Evolutionary conservation across 2,329 filamentous ascomycete genomes (phyloP).

Genomic region (Claviceps capensis): DNA sequence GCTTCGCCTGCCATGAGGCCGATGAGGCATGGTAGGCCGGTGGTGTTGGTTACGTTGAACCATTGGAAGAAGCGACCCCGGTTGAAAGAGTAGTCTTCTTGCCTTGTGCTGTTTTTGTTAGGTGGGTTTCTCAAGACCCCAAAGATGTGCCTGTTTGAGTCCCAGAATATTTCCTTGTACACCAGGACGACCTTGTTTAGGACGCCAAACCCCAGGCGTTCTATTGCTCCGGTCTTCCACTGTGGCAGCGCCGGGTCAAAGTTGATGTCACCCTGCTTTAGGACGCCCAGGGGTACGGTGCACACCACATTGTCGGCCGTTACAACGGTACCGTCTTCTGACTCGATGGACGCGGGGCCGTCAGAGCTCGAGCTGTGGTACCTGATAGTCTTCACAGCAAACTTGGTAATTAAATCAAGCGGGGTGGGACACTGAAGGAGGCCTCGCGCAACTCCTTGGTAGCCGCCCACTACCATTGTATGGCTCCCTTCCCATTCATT

Average conservation of each 20-base stretch:
- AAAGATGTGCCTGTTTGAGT: slow-evolving; percentile 80
- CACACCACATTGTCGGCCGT: slow-evolving; percentile 86
- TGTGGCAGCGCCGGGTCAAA: slow-evolving; percentile 84
- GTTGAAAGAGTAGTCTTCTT: slow-evolving; percentile 63
- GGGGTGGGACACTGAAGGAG: slow-evolving; percentile 63
- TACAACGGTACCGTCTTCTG: slow-evolving; percentile 61
- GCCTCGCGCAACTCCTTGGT: slow-evolving; percentile 83
- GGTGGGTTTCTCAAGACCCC: slow-evolving; percentile 69
- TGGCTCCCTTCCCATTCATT: slow-evolving; percentile 96
- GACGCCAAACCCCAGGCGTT: slow-evolving; percentile 78
- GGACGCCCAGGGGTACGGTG: slow-evolving; percentile 77
- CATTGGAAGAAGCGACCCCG: slow-evolving; percentile 95
- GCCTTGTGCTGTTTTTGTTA: slow-evolving; percentile 55
- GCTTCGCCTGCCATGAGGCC: slow-evolving; percentile 94
- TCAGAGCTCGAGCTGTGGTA: slow-evolving; percentile 39
- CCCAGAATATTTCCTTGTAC: slow-evolving; percentile 85
- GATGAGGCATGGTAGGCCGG: slow-evolving; percentile 74
- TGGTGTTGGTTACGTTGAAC: slow-evolving; percentile 89
- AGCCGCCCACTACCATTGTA: slow-evolving; percentile 85
- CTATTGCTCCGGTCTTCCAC: slow-evolving; percentile 72
- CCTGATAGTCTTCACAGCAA: slow-evolving; percentile 56
- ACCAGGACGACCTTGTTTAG: slow-evolving; percentile 92
- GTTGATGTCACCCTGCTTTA: slow-evolving; percentile 69
- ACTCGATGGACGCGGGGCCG: slow-evolving; percentile 50
- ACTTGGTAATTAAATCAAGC: slow-evolving; percentile 63